Conservation (phyloP, 192 early-diverging fungal genomes). For the Backusella parvicylindrica region DNA sequence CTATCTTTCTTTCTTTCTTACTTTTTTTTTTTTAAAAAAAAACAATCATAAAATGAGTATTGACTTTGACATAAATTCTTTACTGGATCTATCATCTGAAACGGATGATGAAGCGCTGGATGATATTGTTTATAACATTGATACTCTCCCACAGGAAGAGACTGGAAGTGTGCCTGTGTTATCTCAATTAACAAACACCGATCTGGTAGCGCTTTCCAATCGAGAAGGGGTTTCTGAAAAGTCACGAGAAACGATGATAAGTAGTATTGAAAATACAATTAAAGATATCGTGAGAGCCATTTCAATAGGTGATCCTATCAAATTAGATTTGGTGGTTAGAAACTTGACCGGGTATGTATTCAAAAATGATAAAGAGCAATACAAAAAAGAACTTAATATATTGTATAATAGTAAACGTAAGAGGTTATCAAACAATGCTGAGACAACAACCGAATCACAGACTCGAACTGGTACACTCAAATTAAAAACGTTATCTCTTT, state of each 20-base stretch:
- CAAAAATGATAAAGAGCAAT: neutral
- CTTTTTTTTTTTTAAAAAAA: neutral
- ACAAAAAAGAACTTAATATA: no score
- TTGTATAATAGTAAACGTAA: neutral
- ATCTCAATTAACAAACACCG: neutral
- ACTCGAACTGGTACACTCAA: neutral
- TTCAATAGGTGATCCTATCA: neutral
- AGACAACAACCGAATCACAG: neutral
- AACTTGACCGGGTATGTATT: neutral
- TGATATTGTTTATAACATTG: neutral
- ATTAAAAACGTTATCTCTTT: neutral
- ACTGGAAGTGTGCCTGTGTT: neutral
- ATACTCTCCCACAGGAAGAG: neutral
- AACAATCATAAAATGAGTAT: neutral
- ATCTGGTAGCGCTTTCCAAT: neutral
- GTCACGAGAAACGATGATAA: neutral
- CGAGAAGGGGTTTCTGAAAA: neutral
- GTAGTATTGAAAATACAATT: neutral
- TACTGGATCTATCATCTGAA: neutral
- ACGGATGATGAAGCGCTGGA: neutral
- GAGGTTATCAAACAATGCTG: neutral
- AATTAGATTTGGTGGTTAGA: neutral
- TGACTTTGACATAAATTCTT: neutral
- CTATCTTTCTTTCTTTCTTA: neutral
- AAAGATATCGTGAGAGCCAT: neutral